Percentiles rank a stretch among this genome's conserved stretches.
Evolutionary conservation across 164 flowering plant genomes (phyloP).

Genomic region (Macadamia tetraphylla): DNA sequence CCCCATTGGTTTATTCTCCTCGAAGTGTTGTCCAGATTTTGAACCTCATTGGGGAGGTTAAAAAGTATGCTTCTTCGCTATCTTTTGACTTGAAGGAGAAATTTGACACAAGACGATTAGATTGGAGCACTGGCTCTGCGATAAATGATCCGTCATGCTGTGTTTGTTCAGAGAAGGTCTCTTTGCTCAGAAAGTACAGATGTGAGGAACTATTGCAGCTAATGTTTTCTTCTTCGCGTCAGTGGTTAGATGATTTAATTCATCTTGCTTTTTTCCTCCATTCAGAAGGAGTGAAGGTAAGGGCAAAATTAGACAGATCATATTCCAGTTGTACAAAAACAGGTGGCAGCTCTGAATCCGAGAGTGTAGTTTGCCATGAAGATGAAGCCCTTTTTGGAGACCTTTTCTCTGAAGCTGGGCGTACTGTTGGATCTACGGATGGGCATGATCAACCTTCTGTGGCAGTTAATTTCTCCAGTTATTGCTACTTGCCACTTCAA

Average conservation of each 20-base stretch:
- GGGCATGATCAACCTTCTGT: constrained; percentile 54
- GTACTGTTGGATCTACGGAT: constrained; percentile 64
- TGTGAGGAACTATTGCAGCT: constrained; percentile 49
- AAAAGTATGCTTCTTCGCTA: constrained; percentile 30
- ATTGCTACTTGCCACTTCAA: constrained; percentile 50
- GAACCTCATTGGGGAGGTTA: constrained; percentile 64
- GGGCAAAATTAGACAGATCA: constrained; percentile 63
- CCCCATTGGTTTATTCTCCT: constrained; percentile 74
- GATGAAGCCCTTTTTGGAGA: constrained; percentile 98
- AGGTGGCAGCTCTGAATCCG: constrained; percentile 44
- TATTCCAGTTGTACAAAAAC: constrained; percentile 45
- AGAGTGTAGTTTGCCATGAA: constrained; percentile 62
- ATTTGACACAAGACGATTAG: constrained; percentile 19
- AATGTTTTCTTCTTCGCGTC: constrained; percentile 56
- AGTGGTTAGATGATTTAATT: constrained; percentile 73
- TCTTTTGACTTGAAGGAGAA: constrained; percentile 27
- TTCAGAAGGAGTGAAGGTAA: constrained; percentile 68
- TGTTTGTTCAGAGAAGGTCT: constrained; percentile 40
- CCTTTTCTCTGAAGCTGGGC: constrained; percentile 87
- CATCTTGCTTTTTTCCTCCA: constrained; percentile 71
- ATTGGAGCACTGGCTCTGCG: constrained; percentile 17
- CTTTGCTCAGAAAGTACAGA: constrained; percentile 50
- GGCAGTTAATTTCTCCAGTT: constrained; percentile 32
- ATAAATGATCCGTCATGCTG: constrained; percentile 34
- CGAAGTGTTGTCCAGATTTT: constrained; percentile 47